These are phyloP conservation scores for Wallacemonas rigidus DNA, from an alignment of 208 protist genomes.

Conservation along the genomic window DNA sequence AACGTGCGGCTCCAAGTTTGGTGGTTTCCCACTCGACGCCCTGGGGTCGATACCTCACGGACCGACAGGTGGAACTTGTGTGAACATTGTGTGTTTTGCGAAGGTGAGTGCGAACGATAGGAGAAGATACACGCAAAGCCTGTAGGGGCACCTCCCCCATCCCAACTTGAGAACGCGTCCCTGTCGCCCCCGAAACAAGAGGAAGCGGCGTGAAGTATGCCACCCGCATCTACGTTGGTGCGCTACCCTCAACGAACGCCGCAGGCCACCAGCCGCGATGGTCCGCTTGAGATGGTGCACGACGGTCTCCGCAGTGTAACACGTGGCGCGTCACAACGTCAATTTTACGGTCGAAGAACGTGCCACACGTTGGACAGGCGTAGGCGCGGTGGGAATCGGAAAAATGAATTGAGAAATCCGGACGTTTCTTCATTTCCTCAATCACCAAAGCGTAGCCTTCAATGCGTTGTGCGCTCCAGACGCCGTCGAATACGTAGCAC, in stretches of 20 bases:
- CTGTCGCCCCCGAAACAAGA: not conserved
- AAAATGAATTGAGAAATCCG: conserved; percentile 20
- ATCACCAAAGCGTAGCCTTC: conserved; percentile 28
- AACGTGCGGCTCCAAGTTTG: no score
- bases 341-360: conserved; percentile 27
- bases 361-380: conserved; percentile 16
- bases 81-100: no score
- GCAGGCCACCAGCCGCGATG: conserved; percentile 1
- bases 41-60: no score
- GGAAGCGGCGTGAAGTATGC: not conserved
- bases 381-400: conserved; percentile 13
- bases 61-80: no score
- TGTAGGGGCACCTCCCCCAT: no score
- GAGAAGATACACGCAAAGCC: no score
- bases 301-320: conserved; percentile 10
- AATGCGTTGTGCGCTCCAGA: conserved; percentile 28
- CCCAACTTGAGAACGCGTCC: no score
- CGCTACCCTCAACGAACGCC: not conserved
- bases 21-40: no score
- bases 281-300: not conserved
- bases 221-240: not conserved
- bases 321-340: conserved; percentile 22
- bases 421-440: conserved; percentile 21
- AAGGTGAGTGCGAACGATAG: no score
- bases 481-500: conserved; percentile 30